Evolutionary conservation across 768 basidiomycete genomes (phyloP).

Genomic region (Rhodotorula diobovata): DNA sequence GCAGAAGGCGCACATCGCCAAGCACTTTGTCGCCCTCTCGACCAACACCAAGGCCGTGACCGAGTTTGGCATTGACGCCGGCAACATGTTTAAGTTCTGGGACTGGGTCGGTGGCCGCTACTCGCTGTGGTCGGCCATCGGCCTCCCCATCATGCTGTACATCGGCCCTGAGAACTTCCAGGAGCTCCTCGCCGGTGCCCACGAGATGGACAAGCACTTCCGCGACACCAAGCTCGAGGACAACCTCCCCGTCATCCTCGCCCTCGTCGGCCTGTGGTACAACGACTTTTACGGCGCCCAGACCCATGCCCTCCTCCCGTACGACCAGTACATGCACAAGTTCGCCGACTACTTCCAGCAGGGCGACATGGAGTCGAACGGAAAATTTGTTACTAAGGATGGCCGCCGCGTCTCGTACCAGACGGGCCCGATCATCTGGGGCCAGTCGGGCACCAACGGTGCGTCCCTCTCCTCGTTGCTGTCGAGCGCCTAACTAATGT

Average conservation of each 20-base stretch:
- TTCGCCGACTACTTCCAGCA: conserved; percentile 99
- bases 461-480: background rate
- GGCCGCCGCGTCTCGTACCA: conserved; percentile 91
- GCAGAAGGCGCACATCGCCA: conserved; percentile 79
- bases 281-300: conserved; percentile 97
- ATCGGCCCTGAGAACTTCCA: conserved; percentile 95
- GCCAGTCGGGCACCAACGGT: conserved; percentile 94
- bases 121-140: conserved; percentile 97
- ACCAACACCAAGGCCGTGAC: conserved; percentile 93
- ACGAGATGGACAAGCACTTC: conserved; percentile 98
- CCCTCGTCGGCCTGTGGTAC: conserved; percentile 92
- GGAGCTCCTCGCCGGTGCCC: conserved; percentile 80
- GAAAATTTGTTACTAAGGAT: conserved; percentile 90
- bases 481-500: no score
- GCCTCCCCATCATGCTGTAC: conserved; percentile 84
- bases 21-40: conserved; percentile 97
- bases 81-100: conserved; percentile 99
- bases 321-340: conserved; percentile 98
- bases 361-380: conserved; percentile 99
- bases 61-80: conserved; percentile 79
- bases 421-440: conserved; percentile 99
- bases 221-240: conserved; percentile 76
- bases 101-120: conserved; percentile 99
- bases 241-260: conserved; percentile 88
- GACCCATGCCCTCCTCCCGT: conserved; percentile 89